These are phyloP conservation scores for Solanum peruvianum DNA, from an alignment of 257 asterid genomes.

Conservation along the genomic window DNA sequence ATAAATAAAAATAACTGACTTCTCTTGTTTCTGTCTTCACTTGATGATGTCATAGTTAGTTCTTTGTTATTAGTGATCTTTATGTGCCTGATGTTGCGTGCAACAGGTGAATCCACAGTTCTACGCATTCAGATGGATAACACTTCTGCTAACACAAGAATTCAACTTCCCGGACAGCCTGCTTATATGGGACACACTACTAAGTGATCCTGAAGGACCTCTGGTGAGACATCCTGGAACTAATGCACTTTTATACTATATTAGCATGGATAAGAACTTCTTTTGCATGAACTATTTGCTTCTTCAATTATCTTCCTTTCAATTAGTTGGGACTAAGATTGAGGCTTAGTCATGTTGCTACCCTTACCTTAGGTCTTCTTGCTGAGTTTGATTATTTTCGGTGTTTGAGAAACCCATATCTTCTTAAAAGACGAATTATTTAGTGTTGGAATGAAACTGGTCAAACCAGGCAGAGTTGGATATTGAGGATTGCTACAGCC, in stretches of 20 bases:
- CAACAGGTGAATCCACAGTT: constrained; percentile 96
- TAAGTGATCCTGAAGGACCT: constrained; percentile 97
- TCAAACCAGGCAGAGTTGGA: neutral
- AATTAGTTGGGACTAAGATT: neutral
- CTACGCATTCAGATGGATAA: constrained; percentile 98
- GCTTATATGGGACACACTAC: constrained; percentile 83
- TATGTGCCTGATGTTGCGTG: constrained; percentile 2
- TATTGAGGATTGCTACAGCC: neutral
- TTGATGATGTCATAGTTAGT: neutral
- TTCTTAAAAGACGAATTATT: neutral
- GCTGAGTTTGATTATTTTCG: neutral
- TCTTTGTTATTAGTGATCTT: neutral
- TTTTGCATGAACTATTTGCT: neutral
- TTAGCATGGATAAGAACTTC: neutral
- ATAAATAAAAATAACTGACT: neutral
- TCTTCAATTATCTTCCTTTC: neutral
- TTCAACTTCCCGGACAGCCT: constrained; percentile 73
- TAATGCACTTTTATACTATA: neutral
- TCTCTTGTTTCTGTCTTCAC: neutral
- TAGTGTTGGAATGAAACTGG: neutral
- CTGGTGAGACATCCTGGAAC: constrained; percentile 39
- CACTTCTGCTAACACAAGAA: constrained; percentile 92
- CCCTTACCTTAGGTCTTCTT: neutral
- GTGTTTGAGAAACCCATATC: neutral
- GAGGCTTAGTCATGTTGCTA: neutral